These are phyloP conservation scores for Centaurea solstitialis DNA, from an alignment of 129 eudicot genomes.

Conservation along the genomic window DNA sequence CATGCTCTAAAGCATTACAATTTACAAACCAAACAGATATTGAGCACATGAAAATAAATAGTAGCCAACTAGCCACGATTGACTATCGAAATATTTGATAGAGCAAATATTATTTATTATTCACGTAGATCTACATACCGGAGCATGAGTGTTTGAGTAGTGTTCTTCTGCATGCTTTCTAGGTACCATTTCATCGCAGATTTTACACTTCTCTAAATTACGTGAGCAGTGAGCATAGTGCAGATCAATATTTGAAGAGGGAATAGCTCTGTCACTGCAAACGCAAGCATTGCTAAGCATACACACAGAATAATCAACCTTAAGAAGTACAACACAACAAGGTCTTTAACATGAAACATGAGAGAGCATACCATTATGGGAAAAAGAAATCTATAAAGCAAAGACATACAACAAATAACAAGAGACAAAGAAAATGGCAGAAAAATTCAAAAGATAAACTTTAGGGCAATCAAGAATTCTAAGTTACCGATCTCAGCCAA, in stretches of 20 bases:
- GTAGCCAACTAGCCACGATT: background rate
- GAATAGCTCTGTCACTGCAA: slow-evolving; percentile 77
- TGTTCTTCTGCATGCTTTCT: slow-evolving; percentile 69
- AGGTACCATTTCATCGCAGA: slow-evolving; percentile 78
- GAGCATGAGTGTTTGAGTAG: slow-evolving; percentile 75
- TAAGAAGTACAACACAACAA: background rate
- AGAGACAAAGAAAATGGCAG: background rate
- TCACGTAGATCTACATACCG: slow-evolving; percentile 40
- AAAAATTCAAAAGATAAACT: background rate
- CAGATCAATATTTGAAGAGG: slow-evolving; percentile 68
- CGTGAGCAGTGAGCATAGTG: slow-evolving; percentile 81
- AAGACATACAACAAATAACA: background rate
- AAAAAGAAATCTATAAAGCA: too few relatives aligned
- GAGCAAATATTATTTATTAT: background rate
- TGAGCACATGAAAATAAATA: background rate
- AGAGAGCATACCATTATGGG: too few relatives aligned
- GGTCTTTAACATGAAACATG: background rate
- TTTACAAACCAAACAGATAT: background rate
- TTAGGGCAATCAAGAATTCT: background rate
- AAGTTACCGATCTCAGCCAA: background rate
- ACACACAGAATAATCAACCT: background rate
- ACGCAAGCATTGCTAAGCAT: background rate
- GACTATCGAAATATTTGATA: background rate
- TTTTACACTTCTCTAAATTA: slow-evolving; percentile 78
- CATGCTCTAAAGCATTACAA: background rate